Evolutionary conservation across 768 basidiomycete genomes (phyloP).

Genomic region (Suillus ampliporus): DNA sequence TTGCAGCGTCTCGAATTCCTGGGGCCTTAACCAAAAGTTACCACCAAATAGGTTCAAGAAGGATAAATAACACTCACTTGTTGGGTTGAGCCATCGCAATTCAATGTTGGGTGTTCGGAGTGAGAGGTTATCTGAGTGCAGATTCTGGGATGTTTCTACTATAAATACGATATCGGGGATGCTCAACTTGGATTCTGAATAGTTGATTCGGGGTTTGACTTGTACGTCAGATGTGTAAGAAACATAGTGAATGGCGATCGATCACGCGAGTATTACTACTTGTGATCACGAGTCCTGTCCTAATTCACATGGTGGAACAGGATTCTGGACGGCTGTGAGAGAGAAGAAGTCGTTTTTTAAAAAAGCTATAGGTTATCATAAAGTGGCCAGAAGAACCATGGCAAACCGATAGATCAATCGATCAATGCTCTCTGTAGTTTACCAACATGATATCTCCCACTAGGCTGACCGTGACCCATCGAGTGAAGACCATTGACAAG

Average conservation of each 20-base stretch:
- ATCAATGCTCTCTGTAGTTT: too few species aligned
- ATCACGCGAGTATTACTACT: not conserved
- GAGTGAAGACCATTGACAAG: too few species aligned
- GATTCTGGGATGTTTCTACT: not conserved
- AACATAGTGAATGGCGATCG: not conserved
- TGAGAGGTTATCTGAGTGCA: not conserved
- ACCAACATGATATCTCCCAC: too few species aligned
- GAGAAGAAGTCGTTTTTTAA: not conserved
- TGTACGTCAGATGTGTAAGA: not conserved
- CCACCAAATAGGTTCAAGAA: not conserved
- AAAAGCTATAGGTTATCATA: too few species aligned
- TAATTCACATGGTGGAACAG: too few species aligned
- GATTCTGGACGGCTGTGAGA: not conserved
- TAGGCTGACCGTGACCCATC: too few species aligned
- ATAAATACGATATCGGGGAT: not conserved
- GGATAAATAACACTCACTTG: conserved; percentile 20
- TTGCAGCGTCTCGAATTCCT: conserved; percentile 67
- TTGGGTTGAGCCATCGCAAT: conserved; percentile 28
- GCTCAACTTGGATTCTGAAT: too few species aligned
- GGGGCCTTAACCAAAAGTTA: conserved; percentile 30
- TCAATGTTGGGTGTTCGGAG: not conserved
- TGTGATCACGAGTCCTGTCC: not conserved
- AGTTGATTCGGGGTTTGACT: too few species aligned
- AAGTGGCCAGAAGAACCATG: too few species aligned
- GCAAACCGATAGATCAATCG: too few species aligned